Conservation (phyloP, 2,329 filamentous ascomycete genomes). For the Grosmannia huntii region DNA sequence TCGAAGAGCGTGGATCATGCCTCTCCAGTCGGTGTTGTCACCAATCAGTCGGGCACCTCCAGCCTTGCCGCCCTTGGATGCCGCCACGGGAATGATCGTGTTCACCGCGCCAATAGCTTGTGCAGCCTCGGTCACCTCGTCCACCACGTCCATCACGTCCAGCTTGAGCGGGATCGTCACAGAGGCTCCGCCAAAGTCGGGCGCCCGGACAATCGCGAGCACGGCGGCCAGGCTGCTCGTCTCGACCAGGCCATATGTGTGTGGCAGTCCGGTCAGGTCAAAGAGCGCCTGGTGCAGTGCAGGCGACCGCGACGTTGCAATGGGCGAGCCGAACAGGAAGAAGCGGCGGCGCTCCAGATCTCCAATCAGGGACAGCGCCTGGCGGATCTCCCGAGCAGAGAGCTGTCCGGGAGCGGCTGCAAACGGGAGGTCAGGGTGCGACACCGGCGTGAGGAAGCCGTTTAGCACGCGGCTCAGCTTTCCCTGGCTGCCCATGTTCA, state of each 20-base stretch:
- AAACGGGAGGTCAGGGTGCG: conserved; percentile 77
- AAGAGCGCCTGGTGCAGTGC: conserved; percentile 85
- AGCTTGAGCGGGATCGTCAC: conserved; percentile 94
- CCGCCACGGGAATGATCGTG: conserved; percentile 59
- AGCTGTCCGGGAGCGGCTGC: conserved; percentile 91
- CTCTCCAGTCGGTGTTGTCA: conserved; percentile 92
- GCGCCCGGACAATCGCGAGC: conserved; percentile 49
- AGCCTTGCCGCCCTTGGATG: conserved; percentile 22
- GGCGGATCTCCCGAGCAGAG: conserved; percentile 77
- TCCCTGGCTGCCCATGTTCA: conserved; percentile 86
- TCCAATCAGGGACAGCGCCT: conserved; percentile 64
- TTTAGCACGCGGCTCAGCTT: conserved; percentile 88
- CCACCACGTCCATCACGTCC: conserved; percentile 69
- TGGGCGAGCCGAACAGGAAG: conserved; percentile 78
- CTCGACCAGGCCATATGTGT: conserved; percentile 66
- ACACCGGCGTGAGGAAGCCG: conserved; percentile 86
- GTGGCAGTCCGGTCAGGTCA: conserved; percentile 61
- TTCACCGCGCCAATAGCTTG: conserved; percentile 84
- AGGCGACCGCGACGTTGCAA: conserved; percentile 72
- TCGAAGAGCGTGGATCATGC: conserved; percentile 71
- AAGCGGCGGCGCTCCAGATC: conserved; percentile 66
- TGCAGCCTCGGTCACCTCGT: conserved; percentile 68
- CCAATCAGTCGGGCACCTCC: conserved; percentile 51
- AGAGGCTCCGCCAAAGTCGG: conserved; percentile 81
- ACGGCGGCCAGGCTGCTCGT: conserved; percentile 54